A percentile compares a stretch with the other conserved stretches of the same genome.
Evolutionary conservation across 352 stramenopile genomes (phyloP).

Genomic region (Plasmopara viticola): DNA sequence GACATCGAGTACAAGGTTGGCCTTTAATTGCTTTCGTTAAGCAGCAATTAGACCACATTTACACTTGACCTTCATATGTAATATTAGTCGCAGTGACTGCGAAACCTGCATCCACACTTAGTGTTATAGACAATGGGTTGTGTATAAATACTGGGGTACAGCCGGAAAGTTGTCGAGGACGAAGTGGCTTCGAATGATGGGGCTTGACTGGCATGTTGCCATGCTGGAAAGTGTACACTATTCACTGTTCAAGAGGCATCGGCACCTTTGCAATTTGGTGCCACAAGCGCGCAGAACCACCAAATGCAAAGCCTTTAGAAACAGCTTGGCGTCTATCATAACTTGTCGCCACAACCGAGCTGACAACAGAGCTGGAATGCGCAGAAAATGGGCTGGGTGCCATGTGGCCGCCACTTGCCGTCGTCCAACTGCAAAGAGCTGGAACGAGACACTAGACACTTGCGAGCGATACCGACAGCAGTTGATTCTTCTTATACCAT

Average conservation of each 20-base stretch:
- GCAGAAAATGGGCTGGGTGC: conserved; percentile 31
- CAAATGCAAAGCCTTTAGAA: conserved; percentile 44
- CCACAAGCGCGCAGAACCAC: conserved; percentile 58
- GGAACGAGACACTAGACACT: conserved; percentile 52
- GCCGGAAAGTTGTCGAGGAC: too few relatives aligned
- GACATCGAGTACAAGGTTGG: too few relatives aligned
- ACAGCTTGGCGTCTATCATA: conserved; percentile 7
- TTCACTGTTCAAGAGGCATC: conserved; percentile 35
- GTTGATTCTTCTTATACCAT: conserved; percentile 53
- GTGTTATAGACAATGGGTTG: too few relatives aligned
- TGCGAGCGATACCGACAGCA: conserved; percentile 55
- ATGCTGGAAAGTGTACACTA: conserved; percentile 34
- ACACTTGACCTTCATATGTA: too few relatives aligned
- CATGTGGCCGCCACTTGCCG: conserved; percentile 26
- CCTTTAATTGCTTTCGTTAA: too few relatives aligned
- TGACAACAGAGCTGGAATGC: conserved; percentile 50
- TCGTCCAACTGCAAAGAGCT: conserved; percentile 47
- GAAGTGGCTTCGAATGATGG: too few relatives aligned
- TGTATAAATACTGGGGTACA: too few relatives aligned
- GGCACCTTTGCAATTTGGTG: conserved; percentile 49
- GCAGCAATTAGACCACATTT: too few relatives aligned
- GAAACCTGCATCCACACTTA: too few relatives aligned
- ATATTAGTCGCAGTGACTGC: too few relatives aligned
- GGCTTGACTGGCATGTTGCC: too few relatives aligned
- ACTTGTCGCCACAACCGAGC: conserved; percentile 31